phyloP scores from a whole-genome alignment of 2,329 filamentous ascomycete genomes.

The Penicillium sp. region DNA sequence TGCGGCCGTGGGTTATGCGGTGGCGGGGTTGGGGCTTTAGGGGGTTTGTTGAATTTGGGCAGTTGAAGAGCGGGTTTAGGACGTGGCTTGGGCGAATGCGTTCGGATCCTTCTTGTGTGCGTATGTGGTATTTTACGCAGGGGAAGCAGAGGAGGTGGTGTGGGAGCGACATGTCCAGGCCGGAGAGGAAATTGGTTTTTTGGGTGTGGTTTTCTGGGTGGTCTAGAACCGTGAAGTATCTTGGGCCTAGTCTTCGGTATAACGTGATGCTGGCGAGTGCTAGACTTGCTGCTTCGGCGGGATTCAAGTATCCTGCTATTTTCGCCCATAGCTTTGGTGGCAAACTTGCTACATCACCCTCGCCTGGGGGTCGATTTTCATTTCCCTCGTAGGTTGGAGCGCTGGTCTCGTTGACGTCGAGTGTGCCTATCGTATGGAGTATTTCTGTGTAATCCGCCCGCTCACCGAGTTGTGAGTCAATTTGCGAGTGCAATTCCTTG shows the following conservation, averaged over 20 bases:
- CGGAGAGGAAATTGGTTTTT: slow-evolving; percentile 52
- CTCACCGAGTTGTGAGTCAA: slow-evolving; percentile 40
- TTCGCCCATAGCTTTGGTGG: slow-evolving; percentile 47
- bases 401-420: slow-evolving; percentile 28
- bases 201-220: slow-evolving; percentile 45
- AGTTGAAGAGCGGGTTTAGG: slow-evolving; percentile 57
- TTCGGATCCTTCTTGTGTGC: slow-evolving; percentile 54
- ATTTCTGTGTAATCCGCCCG: slow-evolving; percentile 37
- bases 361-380: slow-evolving; percentile 33
- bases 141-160: slow-evolving; percentile 59
- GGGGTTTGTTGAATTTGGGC: slow-evolving; percentile 53
- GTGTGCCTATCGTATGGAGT: slow-evolving; percentile 35
- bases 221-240: slow-evolving; percentile 41
- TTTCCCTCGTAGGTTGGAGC: slow-evolving; percentile 13
- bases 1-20: slow-evolving; percentile 54
- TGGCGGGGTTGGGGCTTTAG: slow-evolving; percentile 49
- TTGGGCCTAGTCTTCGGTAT: slow-evolving; percentile 42
- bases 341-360: slow-evolving; percentile 47
- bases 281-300: slow-evolving; percentile 50
- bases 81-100: slow-evolving; percentile 53
- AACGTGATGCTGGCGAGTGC: slow-evolving; percentile 51
- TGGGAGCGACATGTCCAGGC: slow-evolving; percentile 53
- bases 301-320: slow-evolving; percentile 44
- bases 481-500: slow-evolving; percentile 22
- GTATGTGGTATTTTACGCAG: slow-evolving; percentile 55